phyloP scores from a whole-genome alignment of 1,139 yeast genomes.

The Hyphopichia wangnamkhiaoensis region DNA sequence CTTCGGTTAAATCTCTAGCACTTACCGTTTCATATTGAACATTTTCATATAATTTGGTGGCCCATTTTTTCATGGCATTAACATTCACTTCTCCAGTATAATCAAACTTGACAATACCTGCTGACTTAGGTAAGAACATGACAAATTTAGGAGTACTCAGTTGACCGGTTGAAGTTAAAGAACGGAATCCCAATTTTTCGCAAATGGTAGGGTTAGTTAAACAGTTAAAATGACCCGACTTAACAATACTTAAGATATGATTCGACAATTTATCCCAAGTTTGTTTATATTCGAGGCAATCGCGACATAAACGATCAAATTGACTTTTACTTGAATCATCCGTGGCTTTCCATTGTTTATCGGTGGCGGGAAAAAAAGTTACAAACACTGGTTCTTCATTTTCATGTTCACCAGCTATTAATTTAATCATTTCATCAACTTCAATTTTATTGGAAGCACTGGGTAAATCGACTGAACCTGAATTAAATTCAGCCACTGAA shows the following conservation, averaged over 20 bases:
- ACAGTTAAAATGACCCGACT: slow-evolving; percentile 65
- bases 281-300: slow-evolving; percentile 51
- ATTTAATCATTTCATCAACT: slow-evolving; percentile 35
- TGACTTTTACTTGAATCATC: slow-evolving; percentile 34
- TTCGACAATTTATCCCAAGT: slow-evolving; percentile 61
- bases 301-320: slow-evolving; percentile 43
- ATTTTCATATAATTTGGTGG: slow-evolving; percentile 34
- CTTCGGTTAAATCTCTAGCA: slow-evolving; percentile 37
- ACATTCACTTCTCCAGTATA: slow-evolving; percentile 28
- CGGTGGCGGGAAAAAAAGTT: slow-evolving; percentile 63
- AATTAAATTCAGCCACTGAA: slow-evolving; percentile 47
- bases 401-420: slow-evolving; percentile 47
- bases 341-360: slow-evolving; percentile 40
- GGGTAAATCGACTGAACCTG: slow-evolving; percentile 36
- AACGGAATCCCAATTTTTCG: slow-evolving; percentile 44
- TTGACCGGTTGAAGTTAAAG: slow-evolving; percentile 18
- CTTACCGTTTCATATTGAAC: slow-evolving; percentile 41
- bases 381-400: slow-evolving; percentile 51
- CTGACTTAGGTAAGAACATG: slow-evolving; percentile 42
- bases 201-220: slow-evolving; percentile 51
- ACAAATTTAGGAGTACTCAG: slow-evolving; percentile 27
- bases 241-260: slow-evolving; percentile 41
- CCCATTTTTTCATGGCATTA: slow-evolving; percentile 35
- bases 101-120: slow-evolving; percentile 37
- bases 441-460: slow-evolving; percentile 35